Base-by-base conservation (phyloP, 441 rosid species). In the Brassica hybrid region DNA sequence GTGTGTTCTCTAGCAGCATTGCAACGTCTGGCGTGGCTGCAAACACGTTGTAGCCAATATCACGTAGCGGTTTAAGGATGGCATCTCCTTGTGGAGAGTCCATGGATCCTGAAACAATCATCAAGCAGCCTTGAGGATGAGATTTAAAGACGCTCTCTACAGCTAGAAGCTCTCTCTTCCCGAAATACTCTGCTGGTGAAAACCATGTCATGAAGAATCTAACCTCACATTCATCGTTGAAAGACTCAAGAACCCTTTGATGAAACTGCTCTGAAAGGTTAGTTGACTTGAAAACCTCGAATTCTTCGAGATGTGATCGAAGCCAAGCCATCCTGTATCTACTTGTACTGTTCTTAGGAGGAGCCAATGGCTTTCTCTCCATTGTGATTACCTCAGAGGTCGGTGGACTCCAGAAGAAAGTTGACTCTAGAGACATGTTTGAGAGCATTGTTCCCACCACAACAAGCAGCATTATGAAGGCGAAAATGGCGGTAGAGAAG, bases 191-290 rank as follows among this genome's bases (percentile, higher is more conserved):
- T 0, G 80, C 87, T 8, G 85, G 80, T 14, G 92, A 85, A 70
- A 90, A 84, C 94, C 92, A 90, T 36, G 88, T 88, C 94, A 88
- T 86, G 85, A 88, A 90, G 83, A 86, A 83, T 72, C 77, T 84
- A 50, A 81, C 75, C 25, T 80, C 86, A 23, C 94, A 90, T 1
- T 70, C 68, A 0, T 76, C 71, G 73, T 80, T 38, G 36, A 92
- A 86, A 79, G 92, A 90, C 32, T 80, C 65, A 11, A 82, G 50
- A 76, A 86, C 83, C 19, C 91, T 84, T 3, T 84, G 72, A n/a
- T 88, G 89, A 65, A 92, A 94, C 71, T 80, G 76, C 79, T 57
- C 45, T 19, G 90, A 84, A 60, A 75, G 9, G 61, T 82, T 69
- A 10, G 84, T 82, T 6, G 97, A 85, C 83, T 71, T 82, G 79